These are phyloP conservation scores for Wickerhamia fluorescens DNA, from an alignment of 805 yeast genomes.

Conservation along the genomic window DNA sequence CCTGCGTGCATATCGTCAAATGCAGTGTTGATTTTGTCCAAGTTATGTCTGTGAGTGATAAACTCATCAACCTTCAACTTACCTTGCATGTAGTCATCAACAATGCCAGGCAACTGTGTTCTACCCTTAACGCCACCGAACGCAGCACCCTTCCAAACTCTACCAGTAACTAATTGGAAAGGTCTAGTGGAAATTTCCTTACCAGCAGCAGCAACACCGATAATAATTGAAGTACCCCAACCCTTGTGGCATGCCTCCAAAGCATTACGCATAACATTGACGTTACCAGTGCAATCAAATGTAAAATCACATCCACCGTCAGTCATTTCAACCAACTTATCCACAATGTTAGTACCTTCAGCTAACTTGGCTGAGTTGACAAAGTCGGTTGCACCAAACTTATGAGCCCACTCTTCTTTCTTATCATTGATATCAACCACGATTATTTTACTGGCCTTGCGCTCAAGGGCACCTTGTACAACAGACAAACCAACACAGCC, in stretches of 20 bases:
- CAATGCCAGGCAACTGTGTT: slow-evolving; percentile 86
- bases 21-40: slow-evolving; percentile 76
- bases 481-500: slow-evolving; percentile 97
- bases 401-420: slow-evolving; percentile 77
- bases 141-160: slow-evolving; percentile 99
- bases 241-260: slow-evolving; percentile 98
- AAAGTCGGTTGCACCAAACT: slow-evolving; percentile 95
- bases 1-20: slow-evolving; percentile 95
- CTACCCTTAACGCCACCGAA: slow-evolving; percentile 99
- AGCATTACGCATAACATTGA: slow-evolving; percentile 90
- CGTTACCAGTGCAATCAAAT: slow-evolving; percentile 98
- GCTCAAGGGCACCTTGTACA: slow-evolving; percentile 85
- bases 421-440: slow-evolving; percentile 82
- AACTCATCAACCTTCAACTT: slow-evolving; percentile 87
- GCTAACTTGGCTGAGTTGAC: slow-evolving; percentile 76
- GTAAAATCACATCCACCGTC: slow-evolving; percentile 97
- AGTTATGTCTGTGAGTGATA: slow-evolving; percentile 81
- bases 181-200: slow-evolving; percentile 95
- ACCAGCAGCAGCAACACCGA: slow-evolving; percentile 99
- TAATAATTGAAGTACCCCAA: slow-evolving; percentile 93
- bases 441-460: slow-evolving; percentile 75
- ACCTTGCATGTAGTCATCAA: slow-evolving; percentile 78
- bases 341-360: slow-evolving; percentile 71
- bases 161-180: slow-evolving; percentile 97
- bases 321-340: slow-evolving; percentile 74